Percentiles rank a stretch among this genome's conserved stretches.
Evolutionary conservation across 176 grass and related monocot genomes (phyloP).

Genomic region (Phoenix dactylifera): DNA sequence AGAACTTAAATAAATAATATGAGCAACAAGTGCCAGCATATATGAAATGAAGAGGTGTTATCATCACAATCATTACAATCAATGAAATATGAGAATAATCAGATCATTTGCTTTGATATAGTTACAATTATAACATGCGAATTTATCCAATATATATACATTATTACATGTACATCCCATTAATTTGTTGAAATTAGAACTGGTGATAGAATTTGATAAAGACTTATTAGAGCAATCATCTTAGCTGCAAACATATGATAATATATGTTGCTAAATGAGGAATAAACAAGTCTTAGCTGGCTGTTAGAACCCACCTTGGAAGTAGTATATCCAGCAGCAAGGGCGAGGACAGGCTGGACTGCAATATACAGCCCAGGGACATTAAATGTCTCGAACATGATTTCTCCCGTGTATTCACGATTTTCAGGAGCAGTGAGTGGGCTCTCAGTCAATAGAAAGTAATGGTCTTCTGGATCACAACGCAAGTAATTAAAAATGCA

Average conservation of each 20-base stretch:
- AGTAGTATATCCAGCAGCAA: conserved; percentile 92
- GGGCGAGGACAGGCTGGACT: conserved; percentile 83
- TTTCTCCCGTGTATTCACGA: conserved; percentile 84
- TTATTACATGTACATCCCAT: too few relatives aligned
- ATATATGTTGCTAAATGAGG: too few relatives aligned
- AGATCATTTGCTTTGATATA: too few relatives aligned
- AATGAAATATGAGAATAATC: too few relatives aligned
- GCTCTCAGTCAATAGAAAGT: conserved; percentile 92
- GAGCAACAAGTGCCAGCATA: too few relatives aligned
- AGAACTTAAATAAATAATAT: too few relatives aligned
- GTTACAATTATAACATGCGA: too few relatives aligned
- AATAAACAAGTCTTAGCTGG: background rate
- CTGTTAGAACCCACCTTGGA: conserved; percentile 55
- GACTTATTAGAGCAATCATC: background rate
- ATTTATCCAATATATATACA: too few relatives aligned
- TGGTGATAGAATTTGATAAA: too few relatives aligned
- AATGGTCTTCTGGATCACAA: conserved; percentile 92
- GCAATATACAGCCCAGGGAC: conserved; percentile 88
- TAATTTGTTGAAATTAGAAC: too few relatives aligned
- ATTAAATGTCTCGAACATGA: conserved; percentile 99
- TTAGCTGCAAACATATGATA: background rate
- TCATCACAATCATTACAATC: too few relatives aligned
- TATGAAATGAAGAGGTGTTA: too few relatives aligned
- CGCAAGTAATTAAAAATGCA: conserved; percentile 92
- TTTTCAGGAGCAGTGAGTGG: conserved; percentile 82